phyloP scores from a whole-genome alignment of 2,329 filamentous ascomycete species.

The Diaporthe helianthi region DNA sequence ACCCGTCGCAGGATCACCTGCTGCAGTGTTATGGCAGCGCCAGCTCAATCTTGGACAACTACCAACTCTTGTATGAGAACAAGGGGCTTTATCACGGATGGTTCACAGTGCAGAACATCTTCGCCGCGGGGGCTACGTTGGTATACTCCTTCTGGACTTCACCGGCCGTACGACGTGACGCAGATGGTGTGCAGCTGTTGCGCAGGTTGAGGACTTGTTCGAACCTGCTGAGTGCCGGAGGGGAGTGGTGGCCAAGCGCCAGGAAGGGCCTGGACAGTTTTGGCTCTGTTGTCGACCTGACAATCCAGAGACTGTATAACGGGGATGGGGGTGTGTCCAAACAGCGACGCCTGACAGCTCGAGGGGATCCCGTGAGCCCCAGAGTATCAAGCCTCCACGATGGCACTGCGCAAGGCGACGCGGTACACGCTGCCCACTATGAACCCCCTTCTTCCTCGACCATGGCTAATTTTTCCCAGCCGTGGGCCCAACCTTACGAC shows the following conservation, averaged over 20 bases:
- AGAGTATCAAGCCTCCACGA: background rate
- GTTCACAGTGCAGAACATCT: constrained; percentile 48
- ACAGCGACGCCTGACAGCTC: background rate
- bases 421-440: background rate
- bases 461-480: background rate
- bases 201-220: constrained; percentile 43
- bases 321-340: background rate
- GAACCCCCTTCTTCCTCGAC: background rate
- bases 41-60: background rate
- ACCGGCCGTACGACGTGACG: background rate
- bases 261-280: constrained; percentile 44
- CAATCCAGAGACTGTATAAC: constrained; percentile 22
- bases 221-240: constrained; percentile 47
- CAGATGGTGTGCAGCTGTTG: constrained; percentile 37
- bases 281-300: constrained; percentile 41
- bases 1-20: background rate
- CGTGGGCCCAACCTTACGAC: background rate
- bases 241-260: constrained; percentile 50
- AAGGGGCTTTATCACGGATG: constrained; percentile 42
- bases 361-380: background rate
- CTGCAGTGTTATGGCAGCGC: constrained; percentile 3
- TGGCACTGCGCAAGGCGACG: background rate
- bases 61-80: background rate
- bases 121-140: constrained; percentile 47
- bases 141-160: constrained; percentile 48